These are phyloP conservation scores for Pythium insidiosum DNA, from an alignment of 352 stramenopile genomes.

Conservation along the genomic window DNA sequence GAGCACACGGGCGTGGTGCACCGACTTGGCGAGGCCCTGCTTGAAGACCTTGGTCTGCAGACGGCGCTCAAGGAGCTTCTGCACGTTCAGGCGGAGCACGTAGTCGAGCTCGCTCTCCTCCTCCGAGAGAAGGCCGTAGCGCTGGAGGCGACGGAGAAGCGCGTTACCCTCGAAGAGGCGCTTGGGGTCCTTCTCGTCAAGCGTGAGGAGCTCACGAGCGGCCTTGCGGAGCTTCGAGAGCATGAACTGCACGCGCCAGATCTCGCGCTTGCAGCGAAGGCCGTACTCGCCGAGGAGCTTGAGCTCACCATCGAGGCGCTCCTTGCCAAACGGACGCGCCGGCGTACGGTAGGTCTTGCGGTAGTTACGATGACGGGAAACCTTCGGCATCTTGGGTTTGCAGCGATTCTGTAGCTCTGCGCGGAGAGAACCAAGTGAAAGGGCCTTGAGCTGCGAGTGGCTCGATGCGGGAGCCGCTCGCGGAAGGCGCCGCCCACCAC, in stretches of 20 bases:
- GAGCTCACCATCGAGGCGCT: conserved; percentile 98
- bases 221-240: conserved; percentile 99
- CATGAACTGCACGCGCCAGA: conserved; percentile 99
- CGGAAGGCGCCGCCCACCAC: too few species aligned
- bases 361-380: conserved; percentile 87
- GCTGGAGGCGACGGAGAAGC: conserved; percentile 95
- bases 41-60: conserved; percentile 99
- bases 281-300: conserved; percentile 99
- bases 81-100: conserved; percentile 97
- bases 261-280: conserved; percentile 99
- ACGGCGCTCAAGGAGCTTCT: conserved; percentile 98
- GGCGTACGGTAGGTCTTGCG: conserved; percentile 99
- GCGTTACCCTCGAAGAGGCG: conserved; percentile 98
- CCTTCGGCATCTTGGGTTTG: conserved; percentile 76
- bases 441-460: neutral
- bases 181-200: conserved; percentile 98
- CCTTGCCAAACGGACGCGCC: conserved; percentile 99
- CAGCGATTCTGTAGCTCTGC: conserved; percentile 59
- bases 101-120: conserved; percentile 98
- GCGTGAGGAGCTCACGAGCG: conserved; percentile 96
- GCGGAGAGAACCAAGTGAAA: conserved; percentile 16
- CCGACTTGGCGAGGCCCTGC: conserved; percentile 98
- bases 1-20: conserved; percentile 98
- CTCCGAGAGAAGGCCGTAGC: conserved; percentile 95
- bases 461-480: neutral